Percentiles rank a stretch among this genome's conserved stretches.
phyloP scores from a whole-genome alignment of 2,329 filamentous ascomycete genomes.

The Penicillium polonicum region DNA sequence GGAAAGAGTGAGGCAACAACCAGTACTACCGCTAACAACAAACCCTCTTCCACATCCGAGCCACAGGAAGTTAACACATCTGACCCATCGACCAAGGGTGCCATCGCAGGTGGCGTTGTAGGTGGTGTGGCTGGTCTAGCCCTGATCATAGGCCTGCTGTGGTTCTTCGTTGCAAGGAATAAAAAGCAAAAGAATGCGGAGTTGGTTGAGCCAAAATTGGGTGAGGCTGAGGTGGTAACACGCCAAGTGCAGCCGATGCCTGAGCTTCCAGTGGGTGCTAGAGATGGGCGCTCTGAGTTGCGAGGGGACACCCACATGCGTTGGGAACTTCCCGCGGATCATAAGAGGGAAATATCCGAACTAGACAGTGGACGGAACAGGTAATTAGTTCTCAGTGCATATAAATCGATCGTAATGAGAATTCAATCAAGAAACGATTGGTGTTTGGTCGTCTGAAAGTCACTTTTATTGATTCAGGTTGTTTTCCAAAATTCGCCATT shows the following conservation, averaged over 20 bases:
- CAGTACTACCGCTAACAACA: background rate
- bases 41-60: background rate
- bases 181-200: background rate
- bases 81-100: background rate
- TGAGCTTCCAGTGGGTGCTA: background rate
- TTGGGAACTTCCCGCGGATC: background rate
- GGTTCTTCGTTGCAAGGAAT: background rate
- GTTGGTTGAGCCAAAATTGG: background rate
- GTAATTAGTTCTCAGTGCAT: background rate
- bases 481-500: background rate
- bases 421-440: too few species aligned
- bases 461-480: background rate
- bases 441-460: background rate
- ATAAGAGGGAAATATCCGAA: background rate
- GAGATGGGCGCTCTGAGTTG: background rate
- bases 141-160: constrained; percentile 4
- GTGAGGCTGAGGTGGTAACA: background rate
- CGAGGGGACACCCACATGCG: background rate
- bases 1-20: background rate
- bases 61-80: background rate
- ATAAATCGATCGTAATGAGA: background rate
- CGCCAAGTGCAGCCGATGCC: background rate
- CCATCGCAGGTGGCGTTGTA: constrained; percentile 14
- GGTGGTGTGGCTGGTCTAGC: constrained; percentile 14
- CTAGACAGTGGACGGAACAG: background rate